A percentile compares a stretch with the other conserved stretches of the same genome.
phyloP scores from a whole-genome alignment of 768 basidiomycete genomes.

The Daedaleopsis nitida region DNA sequence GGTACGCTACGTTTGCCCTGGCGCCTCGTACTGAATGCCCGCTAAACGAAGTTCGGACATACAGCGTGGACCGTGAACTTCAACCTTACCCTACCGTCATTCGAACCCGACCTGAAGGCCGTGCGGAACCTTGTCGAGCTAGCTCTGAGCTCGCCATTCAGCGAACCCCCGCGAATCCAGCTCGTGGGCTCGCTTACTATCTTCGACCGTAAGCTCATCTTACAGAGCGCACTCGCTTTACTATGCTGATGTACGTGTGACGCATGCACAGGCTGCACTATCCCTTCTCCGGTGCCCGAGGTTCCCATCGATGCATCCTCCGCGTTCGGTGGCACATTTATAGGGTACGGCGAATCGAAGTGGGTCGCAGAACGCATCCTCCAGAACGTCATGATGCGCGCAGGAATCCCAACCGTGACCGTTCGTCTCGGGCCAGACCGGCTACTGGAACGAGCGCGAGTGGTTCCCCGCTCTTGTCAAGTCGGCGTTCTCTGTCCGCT shows the following conservation, averaged over 20 bases:
- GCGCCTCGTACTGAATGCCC: neutral
- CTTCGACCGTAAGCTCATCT: constrained; percentile 11
- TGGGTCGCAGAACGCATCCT: constrained; percentile 44
- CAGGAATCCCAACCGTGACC: constrained; percentile 33
- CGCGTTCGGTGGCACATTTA: constrained; percentile 1
- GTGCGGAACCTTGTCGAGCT: constrained; percentile 24
- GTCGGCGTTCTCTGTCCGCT: constrained; percentile 28
- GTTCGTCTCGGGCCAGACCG: constrained; percentile 48
- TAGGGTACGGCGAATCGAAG: constrained; percentile 41
- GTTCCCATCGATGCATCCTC: constrained; percentile 2
- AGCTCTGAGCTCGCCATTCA: constrained; percentile 11
- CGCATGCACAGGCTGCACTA: neutral
- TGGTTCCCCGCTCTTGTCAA: constrained; percentile 46
- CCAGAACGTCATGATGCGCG: constrained; percentile 29
- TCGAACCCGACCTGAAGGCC: constrained; percentile 28
- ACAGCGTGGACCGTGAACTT: constrained; percentile 45
- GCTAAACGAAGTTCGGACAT: neutral
- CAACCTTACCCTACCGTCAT: constrained; percentile 34
- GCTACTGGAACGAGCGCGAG: constrained; percentile 44
- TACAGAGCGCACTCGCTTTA: neutral
- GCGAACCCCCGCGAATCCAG: constrained; percentile 16
- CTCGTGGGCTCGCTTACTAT: constrained; percentile 24
- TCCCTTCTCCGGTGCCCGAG: constrained; percentile 5
- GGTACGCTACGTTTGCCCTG: neutral
- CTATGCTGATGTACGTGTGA: neutral